These are phyloP conservation scores for Decorospora gaudefroyi DNA, from an alignment of 2,329 filamentous ascomycete genomes.

Conservation along the genomic window DNA sequence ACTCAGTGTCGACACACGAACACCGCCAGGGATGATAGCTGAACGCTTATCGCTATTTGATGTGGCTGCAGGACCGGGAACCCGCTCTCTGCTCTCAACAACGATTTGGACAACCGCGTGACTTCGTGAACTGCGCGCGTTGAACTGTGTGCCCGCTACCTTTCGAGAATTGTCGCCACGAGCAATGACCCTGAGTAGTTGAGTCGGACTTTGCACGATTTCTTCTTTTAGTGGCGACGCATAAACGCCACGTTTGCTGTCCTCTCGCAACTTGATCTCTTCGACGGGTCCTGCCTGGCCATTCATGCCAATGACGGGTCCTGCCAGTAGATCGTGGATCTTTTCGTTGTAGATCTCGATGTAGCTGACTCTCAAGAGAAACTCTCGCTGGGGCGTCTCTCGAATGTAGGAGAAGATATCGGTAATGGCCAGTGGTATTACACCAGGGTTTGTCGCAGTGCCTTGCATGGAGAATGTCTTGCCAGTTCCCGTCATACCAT, in stretches of 20 bases:
- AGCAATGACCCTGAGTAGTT: constrained; percentile 91
- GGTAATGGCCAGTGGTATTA: constrained; percentile 95
- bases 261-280: constrained; percentile 95
- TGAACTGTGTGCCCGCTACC: constrained; percentile 95
- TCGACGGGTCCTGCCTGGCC: constrained; percentile 64
- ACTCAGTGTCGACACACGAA: constrained; percentile 91
- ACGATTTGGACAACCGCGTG: constrained; percentile 99
- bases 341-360: constrained; percentile 98
- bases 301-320: constrained; percentile 63
- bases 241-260: constrained; percentile 95
- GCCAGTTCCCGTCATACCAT: constrained; percentile 98
- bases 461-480: constrained; percentile 99
- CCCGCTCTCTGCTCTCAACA: constrained; percentile 90
- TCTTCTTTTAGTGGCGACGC: constrained; percentile 96
- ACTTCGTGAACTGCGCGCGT: constrained; percentile 92
- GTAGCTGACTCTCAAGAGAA: constrained; percentile 93
- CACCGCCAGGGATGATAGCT: constrained; percentile 71
- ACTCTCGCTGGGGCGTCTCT: constrained; percentile 92
- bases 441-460: constrained; percentile 90
- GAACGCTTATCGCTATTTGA: constrained; percentile 50
- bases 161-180: constrained; percentile 87
- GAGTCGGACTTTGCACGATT: constrained; percentile 96
- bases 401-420: constrained; percentile 99
- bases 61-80: constrained; percentile 57
- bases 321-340: constrained; percentile 89